phyloP scores from a whole-genome alignment of 768 basidiomycete species.

The Lactifluus echinatus region DNA sequence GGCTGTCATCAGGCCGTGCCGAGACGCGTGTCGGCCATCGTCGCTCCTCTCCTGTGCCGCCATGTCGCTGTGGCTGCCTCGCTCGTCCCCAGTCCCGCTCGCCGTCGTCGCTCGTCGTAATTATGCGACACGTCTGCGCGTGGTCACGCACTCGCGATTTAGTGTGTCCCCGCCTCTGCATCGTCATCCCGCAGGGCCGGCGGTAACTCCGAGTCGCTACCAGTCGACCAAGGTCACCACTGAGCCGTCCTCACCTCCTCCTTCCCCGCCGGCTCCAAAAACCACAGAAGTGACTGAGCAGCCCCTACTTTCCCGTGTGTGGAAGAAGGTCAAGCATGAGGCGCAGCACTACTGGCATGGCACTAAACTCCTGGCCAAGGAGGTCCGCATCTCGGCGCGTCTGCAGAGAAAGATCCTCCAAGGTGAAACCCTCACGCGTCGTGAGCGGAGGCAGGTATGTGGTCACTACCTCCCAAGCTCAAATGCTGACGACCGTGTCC shows the following conservation, averaged over 20 bases:
- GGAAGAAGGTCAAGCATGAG: slow-evolving; percentile 95
- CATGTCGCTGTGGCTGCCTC: slow-evolving; percentile 77
- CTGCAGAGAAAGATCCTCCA: slow-evolving; percentile 90
- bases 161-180: slow-evolving; percentile 16
- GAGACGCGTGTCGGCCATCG: background rate
- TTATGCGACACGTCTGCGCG: slow-evolving; percentile 17
- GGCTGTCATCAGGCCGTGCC: background rate
- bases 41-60: slow-evolving; percentile 2
- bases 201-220: background rate
- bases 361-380: slow-evolving; percentile 85
- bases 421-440: slow-evolving; percentile 82
- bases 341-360: slow-evolving; percentile 97
- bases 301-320: slow-evolving; percentile 54
- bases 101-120: slow-evolving; percentile 27
- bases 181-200: slow-evolving; percentile 10
- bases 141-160: slow-evolving; percentile 11
- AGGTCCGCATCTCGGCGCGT: slow-evolving; percentile 82
- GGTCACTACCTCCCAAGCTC: background rate
- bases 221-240: slow-evolving; percentile 32
- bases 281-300: slow-evolving; percentile 37
- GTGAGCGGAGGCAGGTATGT: slow-evolving; percentile 85
- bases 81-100: slow-evolving; percentile 39
- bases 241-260: slow-evolving; percentile 32
- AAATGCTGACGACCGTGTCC: background rate
- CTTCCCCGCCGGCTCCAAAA: slow-evolving; percentile 17